A percentile compares a stretch with the other conserved stretches of the same genome.
These are phyloP conservation scores for Carallia brachiata DNA, from an alignment of 345 rosid species.

Conservation along the genomic window DNA sequence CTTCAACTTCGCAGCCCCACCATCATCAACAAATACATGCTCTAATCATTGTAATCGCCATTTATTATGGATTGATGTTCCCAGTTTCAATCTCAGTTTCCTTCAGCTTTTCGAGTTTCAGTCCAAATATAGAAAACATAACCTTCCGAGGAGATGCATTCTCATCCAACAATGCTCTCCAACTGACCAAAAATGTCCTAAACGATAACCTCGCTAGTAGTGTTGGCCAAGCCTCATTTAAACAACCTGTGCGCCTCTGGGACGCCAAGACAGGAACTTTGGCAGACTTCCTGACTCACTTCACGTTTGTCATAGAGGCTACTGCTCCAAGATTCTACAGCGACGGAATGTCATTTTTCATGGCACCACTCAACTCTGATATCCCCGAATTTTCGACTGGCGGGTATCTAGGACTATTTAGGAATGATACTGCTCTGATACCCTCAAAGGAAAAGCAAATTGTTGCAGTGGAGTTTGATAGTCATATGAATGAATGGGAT, in stretches of 20 bases:
- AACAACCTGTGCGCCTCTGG: constrained; percentile 39
- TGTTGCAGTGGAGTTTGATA: constrained; percentile 54
- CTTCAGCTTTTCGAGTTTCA: constrained; percentile 32
- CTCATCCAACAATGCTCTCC: constrained; percentile 18
- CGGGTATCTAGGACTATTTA: constrained; percentile 42
- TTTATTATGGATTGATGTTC: constrained; percentile 9
- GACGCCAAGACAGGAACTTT: constrained; percentile 33
- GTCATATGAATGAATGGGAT: constrained; percentile 37
- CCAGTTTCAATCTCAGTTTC: constrained; percentile 26
- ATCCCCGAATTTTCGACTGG: constrained; percentile 36
- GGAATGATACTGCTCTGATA: constrained; percentile 1
- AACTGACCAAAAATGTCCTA: constrained; percentile 35
- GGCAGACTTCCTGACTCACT: constrained; percentile 45
- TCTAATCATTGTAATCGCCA: not conserved
- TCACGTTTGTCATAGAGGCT: constrained; percentile 33
- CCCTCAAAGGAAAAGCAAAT: constrained; percentile 21
- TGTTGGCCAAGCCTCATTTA: constrained; percentile 41
- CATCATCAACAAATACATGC: too few species aligned
- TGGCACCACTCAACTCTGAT: constrained; percentile 36
- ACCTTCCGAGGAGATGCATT: constrained; percentile 38
- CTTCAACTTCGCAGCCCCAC: too few species aligned
- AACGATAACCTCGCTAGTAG: constrained; percentile 27
- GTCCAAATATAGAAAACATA: constrained; percentile 22
- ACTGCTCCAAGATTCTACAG: constrained; percentile 6
- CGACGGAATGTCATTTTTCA: constrained; percentile 45